Evolutionary conservation across 1,284 basidiomycete species (phyloP), one percentile per base, ranked within the genome.

Genomic region (Cystobasidiaceae sp.): DNA sequence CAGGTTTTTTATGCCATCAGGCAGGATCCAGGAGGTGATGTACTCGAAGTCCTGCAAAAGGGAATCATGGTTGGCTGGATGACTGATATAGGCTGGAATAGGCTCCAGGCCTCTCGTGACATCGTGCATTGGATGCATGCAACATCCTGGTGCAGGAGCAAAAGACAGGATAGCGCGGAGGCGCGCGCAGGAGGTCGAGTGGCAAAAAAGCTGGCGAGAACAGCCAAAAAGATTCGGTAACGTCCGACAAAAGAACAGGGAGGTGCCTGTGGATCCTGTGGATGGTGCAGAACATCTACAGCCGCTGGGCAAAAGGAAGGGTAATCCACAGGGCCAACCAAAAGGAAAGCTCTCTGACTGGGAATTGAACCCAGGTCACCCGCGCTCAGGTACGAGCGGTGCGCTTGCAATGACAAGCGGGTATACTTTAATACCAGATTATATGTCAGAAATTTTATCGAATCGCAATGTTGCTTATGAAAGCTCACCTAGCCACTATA

Each of bases 351-450:
- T 56, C 54, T 56, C 54, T 56, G 54, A 56, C 54, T 56, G 54
- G 54, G 54, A 56, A 56, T 56, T 56, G 54, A 56, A 56, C 54
- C 54, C 54, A 56, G 54, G 54, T 56, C 27, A 23, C 41, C 54
- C 54, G 54, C 54, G 54, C 11, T n/a, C 37, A 11, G n/a, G n/a
- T n/a, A n/a, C n/a, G n/a, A n/a, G n/a, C n/a, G n/a, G n/a, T n/a
- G n/a, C n/a, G n/a, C n/a, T 39, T 39, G 37, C 11, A n/a, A 11
- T 56, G 54, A 56, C 54, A 56, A 41, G 54, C 54, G 54, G 54
- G 41, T 56, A 27, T 56, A 56, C 54, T 11, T 11, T 11, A 39
- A 39, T 39, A 39, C 37, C 11, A 39, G 37, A 11, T 39, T n/a
- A 39, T 39, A n/a, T 39, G n/a, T 39, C 11, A n/a, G 11, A 11